Base-by-base conservation (phyloP, 2,329 filamentous ascomycete genomes). In the Fusarium mundagurra region DNA sequence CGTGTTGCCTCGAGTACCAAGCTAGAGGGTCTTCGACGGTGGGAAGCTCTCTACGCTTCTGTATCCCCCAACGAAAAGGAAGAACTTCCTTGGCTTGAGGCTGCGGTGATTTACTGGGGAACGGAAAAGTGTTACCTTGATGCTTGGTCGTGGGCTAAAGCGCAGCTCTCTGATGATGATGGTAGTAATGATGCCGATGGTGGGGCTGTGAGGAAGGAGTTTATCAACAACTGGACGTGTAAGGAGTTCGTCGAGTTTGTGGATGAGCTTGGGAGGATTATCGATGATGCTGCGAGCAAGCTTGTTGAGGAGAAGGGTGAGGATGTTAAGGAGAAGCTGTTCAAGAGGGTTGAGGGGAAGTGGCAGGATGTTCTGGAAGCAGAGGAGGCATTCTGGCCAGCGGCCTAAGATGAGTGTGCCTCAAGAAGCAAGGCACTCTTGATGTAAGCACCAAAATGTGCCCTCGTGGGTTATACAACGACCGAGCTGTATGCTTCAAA, bases 41-140 rank as follows among this genome's bases (percentile, higher is more conserved):
- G 84, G 71, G 80, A 84, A 57, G 70, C 69, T 27, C 88, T 93
- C 9, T 88, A 90, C 64, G 87, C 85, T n/a, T 86, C 86, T 8
- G 85, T 88, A 18, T 85, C 86, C 58, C 82, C 86, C 0, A 85
- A 84, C 13, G 84, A 84, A 6, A 86, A 82, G 4, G 71, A 76
- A 5, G 61, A 72, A 3, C 79, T 93, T 1, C 81, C 83, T 0
- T 87, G 85, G 77, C 82, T 95, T 6, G 92, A 94, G 79, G 92
- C 91, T 11, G 85, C 94, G 70, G 88, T 94, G 6, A 87, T 93
- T n/a, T 88, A 95, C 31, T 95, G 92, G 91, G 91, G 90, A n/a
- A 94, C 92, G 3, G 93, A 96, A 82, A 89, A 86, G 53, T 88
- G 86, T 68, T 92, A 92, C 78, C 79, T 91, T 24, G 85, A 88